Conservation (phyloP, 352 stramenopile species). For the Globisporangium megalacanthum region DNA sequence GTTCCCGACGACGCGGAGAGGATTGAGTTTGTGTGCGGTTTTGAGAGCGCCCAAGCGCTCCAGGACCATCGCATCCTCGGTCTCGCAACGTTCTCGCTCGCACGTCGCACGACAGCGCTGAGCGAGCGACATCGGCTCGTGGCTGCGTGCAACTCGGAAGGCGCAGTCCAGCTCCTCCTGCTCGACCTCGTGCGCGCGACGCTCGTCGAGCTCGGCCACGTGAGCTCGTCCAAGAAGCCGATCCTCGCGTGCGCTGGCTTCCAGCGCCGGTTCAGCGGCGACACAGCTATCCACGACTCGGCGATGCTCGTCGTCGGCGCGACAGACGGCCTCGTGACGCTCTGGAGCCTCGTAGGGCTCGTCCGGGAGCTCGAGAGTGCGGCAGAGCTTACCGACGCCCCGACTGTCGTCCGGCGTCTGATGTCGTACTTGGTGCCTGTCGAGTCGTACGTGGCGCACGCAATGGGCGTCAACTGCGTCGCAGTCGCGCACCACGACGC, state of each 20-base stretch:
- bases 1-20: slow-evolving; percentile 30
- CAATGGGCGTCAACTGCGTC: slow-evolving; percentile 82
- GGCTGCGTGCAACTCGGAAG: slow-evolving; percentile 73
- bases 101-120: neutral
- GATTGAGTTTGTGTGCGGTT: slow-evolving; percentile 53
- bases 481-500: slow-evolving; percentile 20
- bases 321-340: slow-evolving; percentile 73
- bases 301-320: slow-evolving; percentile 65
- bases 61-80: slow-evolving; percentile 85
- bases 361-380: slow-evolving; percentile 15
- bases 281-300: neutral
- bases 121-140: slow-evolving; percentile 42
- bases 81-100: slow-evolving; percentile 48
- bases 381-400: neutral
- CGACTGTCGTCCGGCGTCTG: neutral
- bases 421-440: slow-evolving; percentile 31
- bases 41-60: slow-evolving; percentile 45
- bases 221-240: slow-evolving; percentile 62
- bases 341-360: slow-evolving; percentile 55
- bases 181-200: slow-evolving; percentile 31
- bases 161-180: slow-evolving; percentile 53
- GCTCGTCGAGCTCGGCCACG: slow-evolving; percentile 46
- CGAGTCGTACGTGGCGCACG: slow-evolving; percentile 66
- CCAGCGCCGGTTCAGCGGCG: slow-evolving; percentile 13
- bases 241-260: slow-evolving; percentile 67